These are phyloP conservation scores for Blattamonas nauphoetae DNA, from an alignment of 78 protist species.

Conservation along the genomic window DNA sequence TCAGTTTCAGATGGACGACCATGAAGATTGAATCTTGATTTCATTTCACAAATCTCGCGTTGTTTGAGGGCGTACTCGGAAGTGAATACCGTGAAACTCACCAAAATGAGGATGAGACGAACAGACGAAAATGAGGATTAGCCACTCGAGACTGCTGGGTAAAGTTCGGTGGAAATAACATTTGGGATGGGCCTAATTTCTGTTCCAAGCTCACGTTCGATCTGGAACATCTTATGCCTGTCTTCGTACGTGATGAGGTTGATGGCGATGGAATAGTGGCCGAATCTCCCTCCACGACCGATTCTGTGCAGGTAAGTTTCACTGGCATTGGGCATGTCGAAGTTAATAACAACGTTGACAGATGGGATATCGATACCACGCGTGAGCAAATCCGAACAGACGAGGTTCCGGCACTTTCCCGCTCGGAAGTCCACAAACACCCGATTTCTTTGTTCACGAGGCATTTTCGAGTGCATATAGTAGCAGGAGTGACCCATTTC, in stretches of 20 bases:
- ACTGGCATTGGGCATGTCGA: constrained; percentile 85
- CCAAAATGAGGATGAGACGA: constrained; percentile 96
- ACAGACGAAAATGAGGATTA: constrained; percentile 84
- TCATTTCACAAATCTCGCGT: too few relatives aligned
- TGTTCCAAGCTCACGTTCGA: constrained; percentile 90
- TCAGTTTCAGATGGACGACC: too few relatives aligned
- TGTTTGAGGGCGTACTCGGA: constrained; percentile 75
- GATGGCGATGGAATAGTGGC: constrained; percentile 95
- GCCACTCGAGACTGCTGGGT: constrained; percentile 54
- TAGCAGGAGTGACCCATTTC: constrained; percentile 87
- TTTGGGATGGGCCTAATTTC: constrained; percentile 91
- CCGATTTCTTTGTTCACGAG: constrained; percentile 83
- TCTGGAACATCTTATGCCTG: constrained; percentile 70
- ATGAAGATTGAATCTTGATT: too few relatives aligned
- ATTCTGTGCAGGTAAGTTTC: constrained; percentile 96
- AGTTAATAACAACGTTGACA: constrained; percentile 98
- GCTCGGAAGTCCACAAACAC: constrained; percentile 94
- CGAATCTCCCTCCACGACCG: constrained; percentile 96
- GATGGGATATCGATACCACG: constrained; percentile 94
- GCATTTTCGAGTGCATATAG: constrained; percentile 96
- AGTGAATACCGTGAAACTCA: constrained; percentile 76
- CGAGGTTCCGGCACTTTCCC: constrained; percentile 91
- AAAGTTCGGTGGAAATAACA: constrained; percentile 62
- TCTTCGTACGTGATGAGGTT: constrained; percentile 92
- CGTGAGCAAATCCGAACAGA: constrained; percentile 85